Base-by-base conservation (phyloP, 768 basidiomycete genomes). In the Lentinula sp. region DNA sequence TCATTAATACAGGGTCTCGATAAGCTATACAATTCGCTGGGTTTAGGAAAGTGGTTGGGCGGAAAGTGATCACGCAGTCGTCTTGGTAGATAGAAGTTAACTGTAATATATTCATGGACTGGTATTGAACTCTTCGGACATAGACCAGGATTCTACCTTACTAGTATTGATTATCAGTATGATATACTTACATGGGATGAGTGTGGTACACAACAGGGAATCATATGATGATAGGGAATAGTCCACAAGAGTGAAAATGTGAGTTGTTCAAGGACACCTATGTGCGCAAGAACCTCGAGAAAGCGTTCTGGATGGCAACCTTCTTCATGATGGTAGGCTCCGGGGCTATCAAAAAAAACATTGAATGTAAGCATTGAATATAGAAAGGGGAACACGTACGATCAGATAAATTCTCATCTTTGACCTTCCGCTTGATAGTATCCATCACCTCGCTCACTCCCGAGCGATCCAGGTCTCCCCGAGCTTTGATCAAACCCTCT, bases 321-420 rank as follows among this genome's bases (percentile, higher is more conserved):
- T 91, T 93, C 80, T 93, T 93, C 93, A 95, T 94, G 66, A 95
- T 87, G 1, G 91, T 94, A 1, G 90, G 87, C 70, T 92, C 89
- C 10, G 83, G 75, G 1, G 93, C 93, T 94, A 66, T 15, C 46
- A 49, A 11, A 31, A 34, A 57, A 48, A 60, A 7, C 48, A 55
- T 64, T 34, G 28, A 68, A 31, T 64, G 64, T 28, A 35, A 62
- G 55, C 37, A 37, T 53, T 28, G 35, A 49, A 28, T 16, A 60
- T 1, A 28, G 16, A 39, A 42, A 43, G 3, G 21, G 40, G 31
- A 35, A 28, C 15, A 83, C 90, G 77, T 72, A 93, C 92, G 91
- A 75, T 93, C 92, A 48, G 80, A 79, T 62, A 94, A 66, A 4
- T 83, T 83, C 68, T 98, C 95, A 32, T 97, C 95, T 71, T 90